Conservation (phyloP, 148 eudicot species). For the Rhododendron ovatum region DNA sequence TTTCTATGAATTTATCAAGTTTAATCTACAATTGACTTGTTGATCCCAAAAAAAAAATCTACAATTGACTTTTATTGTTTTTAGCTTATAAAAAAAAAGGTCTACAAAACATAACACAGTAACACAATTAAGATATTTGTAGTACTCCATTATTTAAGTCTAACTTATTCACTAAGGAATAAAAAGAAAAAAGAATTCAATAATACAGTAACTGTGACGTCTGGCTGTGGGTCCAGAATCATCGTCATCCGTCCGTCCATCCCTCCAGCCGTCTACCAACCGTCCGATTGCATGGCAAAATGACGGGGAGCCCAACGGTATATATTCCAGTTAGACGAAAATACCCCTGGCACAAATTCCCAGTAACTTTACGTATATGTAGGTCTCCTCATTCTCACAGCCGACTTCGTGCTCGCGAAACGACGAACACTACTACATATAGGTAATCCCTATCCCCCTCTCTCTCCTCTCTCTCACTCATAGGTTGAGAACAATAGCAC, state of each 20-base stretch:
- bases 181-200: not conserved
- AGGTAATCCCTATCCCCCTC: too few relatives aligned
- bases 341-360: conserved; percentile 3
- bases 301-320: not conserved
- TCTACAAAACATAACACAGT: not conserved
- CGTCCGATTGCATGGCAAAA: not conserved
- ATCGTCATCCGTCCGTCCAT: not conserved
- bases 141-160: too few relatives aligned
- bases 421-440: not conserved
- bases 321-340: not conserved
- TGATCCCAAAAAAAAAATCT: not conserved
- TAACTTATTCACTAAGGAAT: not conserved
- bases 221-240: not conserved
- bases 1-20: too few relatives aligned
- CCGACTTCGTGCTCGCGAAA: not conserved
- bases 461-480: not conserved
- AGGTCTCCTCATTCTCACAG: not conserved
- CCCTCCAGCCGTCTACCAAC: not conserved
- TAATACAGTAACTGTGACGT: not conserved
- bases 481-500: not conserved
- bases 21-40: not conserved
- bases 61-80: not conserved
- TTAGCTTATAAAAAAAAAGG: too few relatives aligned
- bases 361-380: not conserved
- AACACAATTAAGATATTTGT: not conserved